A percentile compares a stretch with the other conserved stretches of the same genome.
Conservation (phyloP, 306 rosid genomes). For the Castanopsis chinensis region DNA sequence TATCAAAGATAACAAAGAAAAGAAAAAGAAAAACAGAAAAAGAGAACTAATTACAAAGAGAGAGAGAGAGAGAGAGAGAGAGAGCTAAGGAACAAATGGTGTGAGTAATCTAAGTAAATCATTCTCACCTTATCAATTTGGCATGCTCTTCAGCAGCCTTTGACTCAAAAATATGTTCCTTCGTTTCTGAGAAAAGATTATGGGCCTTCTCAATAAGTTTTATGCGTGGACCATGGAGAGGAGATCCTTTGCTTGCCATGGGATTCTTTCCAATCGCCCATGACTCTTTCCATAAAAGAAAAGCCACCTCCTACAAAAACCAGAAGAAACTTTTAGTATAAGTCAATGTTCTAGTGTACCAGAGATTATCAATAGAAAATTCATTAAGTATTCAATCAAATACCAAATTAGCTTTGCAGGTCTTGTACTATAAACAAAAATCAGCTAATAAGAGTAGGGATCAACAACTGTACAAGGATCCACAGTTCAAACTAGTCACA, state of each 20-base stretch:
- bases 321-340: neutral
- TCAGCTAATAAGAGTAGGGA: too few relatives aligned
- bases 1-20: too few relatives aligned
- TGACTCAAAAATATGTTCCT: slow-evolving; percentile 83
- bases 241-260: slow-evolving; percentile 95
- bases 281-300: slow-evolving; percentile 95
- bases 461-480: too few relatives aligned
- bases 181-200: slow-evolving; percentile 75
- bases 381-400: neutral
- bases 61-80: too few relatives aligned
- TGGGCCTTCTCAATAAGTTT: slow-evolving; percentile 81
- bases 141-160: slow-evolving; percentile 99
- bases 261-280: slow-evolving; percentile 88
- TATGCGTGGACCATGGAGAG: slow-evolving; percentile 93
- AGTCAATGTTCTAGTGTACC: neutral
- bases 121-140: slow-evolving; percentile 69
- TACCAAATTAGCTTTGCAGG: neutral
- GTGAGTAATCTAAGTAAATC: slow-evolving; percentile 10
- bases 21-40: too few relatives aligned
- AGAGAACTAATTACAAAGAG: too few relatives aligned
- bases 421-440: too few relatives aligned
- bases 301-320: slow-evolving; percentile 78
- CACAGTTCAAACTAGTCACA: too few relatives aligned
- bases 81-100: neutral
- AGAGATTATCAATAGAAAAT: slow-evolving; percentile 2